Evolutionary conservation across 768 basidiomycete genomes (phyloP).

Genomic region (Coprinopsis sp.): DNA sequence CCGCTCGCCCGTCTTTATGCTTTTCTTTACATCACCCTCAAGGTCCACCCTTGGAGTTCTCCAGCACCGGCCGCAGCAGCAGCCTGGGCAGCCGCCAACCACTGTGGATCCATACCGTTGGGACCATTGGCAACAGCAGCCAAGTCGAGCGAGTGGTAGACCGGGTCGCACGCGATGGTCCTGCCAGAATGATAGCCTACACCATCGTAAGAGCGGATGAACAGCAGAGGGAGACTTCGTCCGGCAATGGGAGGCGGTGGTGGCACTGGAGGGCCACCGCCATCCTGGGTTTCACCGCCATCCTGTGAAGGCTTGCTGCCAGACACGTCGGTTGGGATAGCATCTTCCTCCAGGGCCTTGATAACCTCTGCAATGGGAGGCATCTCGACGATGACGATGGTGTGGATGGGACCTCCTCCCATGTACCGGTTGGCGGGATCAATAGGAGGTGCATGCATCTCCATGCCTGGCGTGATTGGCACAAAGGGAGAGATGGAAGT

Average conservation of each 20-base stretch:
- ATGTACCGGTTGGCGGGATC: slow-evolving; percentile 39
- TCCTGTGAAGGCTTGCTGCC: slow-evolving; percentile 28
- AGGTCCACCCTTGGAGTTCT: slow-evolving; percentile 71
- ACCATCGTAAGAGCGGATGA: slow-evolving; percentile 79
- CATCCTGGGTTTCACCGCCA: slow-evolving; percentile 23
- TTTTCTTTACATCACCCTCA: slow-evolving; percentile 67
- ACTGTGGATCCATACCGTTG: slow-evolving; percentile 53
- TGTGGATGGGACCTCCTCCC: slow-evolving; percentile 55
- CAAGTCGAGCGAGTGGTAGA: slow-evolving; percentile 68
- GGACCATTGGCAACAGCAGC: slow-evolving; percentile 46
- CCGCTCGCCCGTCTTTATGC: slow-evolving; percentile 18
- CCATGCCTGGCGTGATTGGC: slow-evolving; percentile 22
- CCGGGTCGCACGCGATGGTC: slow-evolving; percentile 77
- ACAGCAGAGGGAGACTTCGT: slow-evolving; percentile 70
- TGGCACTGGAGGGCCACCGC: slow-evolving; percentile 20
- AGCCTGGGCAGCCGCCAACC: slow-evolving; percentile 72
- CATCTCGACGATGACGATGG: slow-evolving; percentile 82
- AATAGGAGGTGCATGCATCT: slow-evolving; percentile 18
- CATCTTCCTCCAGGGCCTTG: slow-evolving; percentile 73
- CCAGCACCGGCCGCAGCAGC: slow-evolving; percentile 63
- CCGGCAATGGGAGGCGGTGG: slow-evolving; percentile 55
- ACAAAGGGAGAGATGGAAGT: slow-evolving; percentile 60
- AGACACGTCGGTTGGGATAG: slow-evolving; percentile 39
- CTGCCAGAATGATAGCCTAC: slow-evolving; percentile 87
- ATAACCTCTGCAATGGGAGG: slow-evolving; percentile 73